These are phyloP conservation scores for Hansenula sp. DNA, from an alignment of 1,139 yeast species.

Conservation along the genomic window DNA sequence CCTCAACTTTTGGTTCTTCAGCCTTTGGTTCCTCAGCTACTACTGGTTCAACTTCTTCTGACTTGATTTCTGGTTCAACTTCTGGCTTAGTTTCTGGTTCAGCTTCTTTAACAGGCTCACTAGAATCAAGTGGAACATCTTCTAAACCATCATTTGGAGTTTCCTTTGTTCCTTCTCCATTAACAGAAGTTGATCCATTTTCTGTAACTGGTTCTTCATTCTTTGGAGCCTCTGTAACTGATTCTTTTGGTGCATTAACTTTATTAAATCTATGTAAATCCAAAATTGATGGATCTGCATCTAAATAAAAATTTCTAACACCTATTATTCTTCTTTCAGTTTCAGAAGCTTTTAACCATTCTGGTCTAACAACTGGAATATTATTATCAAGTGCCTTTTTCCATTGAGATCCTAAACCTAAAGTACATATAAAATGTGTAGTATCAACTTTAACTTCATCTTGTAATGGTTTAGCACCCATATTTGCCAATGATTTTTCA, in stretches of 20 bases:
- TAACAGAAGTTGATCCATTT: conserved; percentile 9
- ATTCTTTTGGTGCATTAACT: conserved; percentile 6
- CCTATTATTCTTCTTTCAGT: conserved; percentile 86
- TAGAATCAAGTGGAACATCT: background rate
- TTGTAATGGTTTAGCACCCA: conserved; percentile 86
- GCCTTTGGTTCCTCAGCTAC: conserved; percentile 6
- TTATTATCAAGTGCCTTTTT: conserved; percentile 80
- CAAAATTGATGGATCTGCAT: conserved; percentile 32
- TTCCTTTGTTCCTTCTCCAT: conserved; percentile 1
- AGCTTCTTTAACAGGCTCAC: conserved; percentile 8
- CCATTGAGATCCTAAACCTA: conserved; percentile 57
- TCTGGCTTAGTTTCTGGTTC: conserved; percentile 6
- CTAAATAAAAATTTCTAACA: conserved; percentile 77
- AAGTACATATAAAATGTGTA: conserved; percentile 85
- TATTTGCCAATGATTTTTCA: conserved; percentile 53
- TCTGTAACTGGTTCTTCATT: background rate
- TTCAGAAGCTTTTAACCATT: conserved; percentile 95
- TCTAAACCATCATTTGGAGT: background rate
- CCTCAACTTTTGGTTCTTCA: conserved; percentile 4
- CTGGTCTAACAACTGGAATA: conserved; percentile 93
- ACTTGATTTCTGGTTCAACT: conserved; percentile 6
- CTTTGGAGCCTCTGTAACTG: background rate
- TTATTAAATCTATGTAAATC: conserved; percentile 28
- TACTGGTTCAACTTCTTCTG: conserved; percentile 4
- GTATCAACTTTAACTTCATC: conserved; percentile 78